Conservation (phyloP, 1,139 yeast species). For the Starmera stellimalicola region DNA sequence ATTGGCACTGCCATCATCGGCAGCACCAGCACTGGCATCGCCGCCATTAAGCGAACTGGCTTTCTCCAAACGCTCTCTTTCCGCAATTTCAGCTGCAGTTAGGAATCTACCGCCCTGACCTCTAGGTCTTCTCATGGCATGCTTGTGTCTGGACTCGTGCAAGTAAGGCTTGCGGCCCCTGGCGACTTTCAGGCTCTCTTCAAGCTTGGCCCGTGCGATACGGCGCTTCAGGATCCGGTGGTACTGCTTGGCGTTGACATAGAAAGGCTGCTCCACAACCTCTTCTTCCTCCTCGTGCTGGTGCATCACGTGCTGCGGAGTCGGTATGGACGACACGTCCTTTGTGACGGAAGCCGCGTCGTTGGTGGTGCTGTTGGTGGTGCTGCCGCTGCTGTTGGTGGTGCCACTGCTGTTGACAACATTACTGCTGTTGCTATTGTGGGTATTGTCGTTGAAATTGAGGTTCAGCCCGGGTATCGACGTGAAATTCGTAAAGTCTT, state of each 20-base stretch:
- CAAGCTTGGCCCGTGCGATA: conserved; percentile 86
- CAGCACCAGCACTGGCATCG: not conserved
- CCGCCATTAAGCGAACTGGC: conserved; percentile 4
- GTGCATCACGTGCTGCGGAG: not conserved
- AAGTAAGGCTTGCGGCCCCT: conserved; percentile 89
- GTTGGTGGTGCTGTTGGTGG: conserved; percentile 1
- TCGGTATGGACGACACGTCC: not conserved
- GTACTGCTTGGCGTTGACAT: conserved; percentile 96
- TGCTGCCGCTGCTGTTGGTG: conserved; percentile 1
- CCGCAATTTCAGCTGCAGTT: conserved; percentile 95
- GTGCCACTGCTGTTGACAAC: conserved; percentile 1
- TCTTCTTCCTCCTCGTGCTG: conserved; percentile 1
- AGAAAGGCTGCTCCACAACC: conserved; percentile 74
- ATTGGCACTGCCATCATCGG: not conserved
- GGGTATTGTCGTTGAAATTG: conserved; percentile 1
- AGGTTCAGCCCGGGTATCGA: conserved; percentile 1
- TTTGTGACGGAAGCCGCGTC: not conserved
- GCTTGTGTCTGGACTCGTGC: conserved; percentile 96
- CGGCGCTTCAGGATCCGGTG: conserved; percentile 90
- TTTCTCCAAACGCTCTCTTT: conserved; percentile 54
- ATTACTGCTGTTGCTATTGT: conserved; percentile 4
- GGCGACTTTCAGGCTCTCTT: conserved; percentile 79
- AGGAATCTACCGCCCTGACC: conserved; percentile 97
- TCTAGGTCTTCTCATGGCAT: conserved; percentile 98
- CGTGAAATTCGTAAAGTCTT: not conserved